A percentile compares a stretch with the other conserved stretches of the same genome.
Conservation (phyloP, 306 rosid species). For the Acacia acuminata region DNA sequence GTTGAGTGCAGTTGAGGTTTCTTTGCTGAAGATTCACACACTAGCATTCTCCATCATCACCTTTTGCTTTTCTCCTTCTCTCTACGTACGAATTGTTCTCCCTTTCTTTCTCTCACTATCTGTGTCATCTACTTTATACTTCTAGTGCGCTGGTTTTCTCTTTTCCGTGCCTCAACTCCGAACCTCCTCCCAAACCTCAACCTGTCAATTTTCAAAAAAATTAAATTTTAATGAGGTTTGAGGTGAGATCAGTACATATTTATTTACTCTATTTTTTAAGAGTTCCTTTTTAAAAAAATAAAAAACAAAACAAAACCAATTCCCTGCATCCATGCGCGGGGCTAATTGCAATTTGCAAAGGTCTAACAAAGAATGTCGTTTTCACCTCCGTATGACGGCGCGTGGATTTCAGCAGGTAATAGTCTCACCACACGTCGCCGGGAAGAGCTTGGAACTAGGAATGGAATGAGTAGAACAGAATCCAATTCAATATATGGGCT, state of each 20-base stretch:
- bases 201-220: neutral
- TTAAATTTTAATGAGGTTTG: neutral
- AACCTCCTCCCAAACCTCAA: slow-evolving; percentile 40
- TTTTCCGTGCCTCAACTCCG: slow-evolving; percentile 32
- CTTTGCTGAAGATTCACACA: slow-evolving; percentile 50
- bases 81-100: slow-evolving; percentile 29
- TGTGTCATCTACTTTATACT: slow-evolving; percentile 34
- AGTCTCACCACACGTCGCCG: neutral
- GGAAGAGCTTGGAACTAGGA: neutral
- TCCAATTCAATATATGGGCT: neutral
- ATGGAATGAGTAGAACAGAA: neutral
- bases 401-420: neutral
- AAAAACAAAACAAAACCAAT: neutral
- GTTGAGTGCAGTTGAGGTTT: slow-evolving; percentile 51
- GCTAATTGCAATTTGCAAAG: neutral
- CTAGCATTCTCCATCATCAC: slow-evolving; percentile 43
- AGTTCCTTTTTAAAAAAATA: neutral
- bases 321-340: neutral
- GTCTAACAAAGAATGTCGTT: neutral
- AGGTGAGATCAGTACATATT: neutral
- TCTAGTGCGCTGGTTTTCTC: slow-evolving; percentile 11
- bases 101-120: slow-evolving; percentile 32
- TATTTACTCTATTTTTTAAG: neutral
- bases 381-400: neutral
- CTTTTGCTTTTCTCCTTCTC: slow-evolving; percentile 31